Conservation (phyloP, 176 grass and related monocot genomes). For the Puccinellia tenuiflora region DNA sequence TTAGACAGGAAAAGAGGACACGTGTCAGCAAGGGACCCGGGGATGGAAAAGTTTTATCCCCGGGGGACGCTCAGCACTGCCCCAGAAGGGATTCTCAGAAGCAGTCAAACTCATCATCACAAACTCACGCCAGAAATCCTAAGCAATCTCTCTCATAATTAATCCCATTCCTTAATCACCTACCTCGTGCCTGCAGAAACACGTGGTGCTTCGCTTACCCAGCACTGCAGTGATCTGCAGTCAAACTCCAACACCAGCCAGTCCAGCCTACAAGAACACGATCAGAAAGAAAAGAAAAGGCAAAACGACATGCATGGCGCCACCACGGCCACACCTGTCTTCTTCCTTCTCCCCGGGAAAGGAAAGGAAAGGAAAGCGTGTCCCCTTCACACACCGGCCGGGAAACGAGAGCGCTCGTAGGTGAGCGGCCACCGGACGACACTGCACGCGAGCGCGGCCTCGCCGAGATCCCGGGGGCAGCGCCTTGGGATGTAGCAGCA, state of each 20-base stretch:
- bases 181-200: too few species aligned
- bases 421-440: slow-evolving; percentile 19
- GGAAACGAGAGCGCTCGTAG: slow-evolving; percentile 17
- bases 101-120: too few species aligned
- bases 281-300: not conserved
- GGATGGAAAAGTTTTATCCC: too few species aligned
- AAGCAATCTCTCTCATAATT: too few species aligned
- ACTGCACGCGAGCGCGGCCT: not conserved
- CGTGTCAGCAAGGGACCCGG: too few species aligned
- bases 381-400: slow-evolving; percentile 6
- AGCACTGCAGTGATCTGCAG: not conserved
- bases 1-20: too few species aligned
- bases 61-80: too few species aligned
- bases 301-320: not conserved
- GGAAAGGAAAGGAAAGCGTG: slow-evolving; percentile 16
- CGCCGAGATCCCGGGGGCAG: slow-evolving; percentile 31
- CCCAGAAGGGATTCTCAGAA: too few species aligned
- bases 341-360: not conserved
- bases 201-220: not conserved
- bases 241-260: not conserved
- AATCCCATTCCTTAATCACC: too few species aligned
- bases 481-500: not conserved
- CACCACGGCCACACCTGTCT: not conserved
- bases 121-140: too few species aligned
- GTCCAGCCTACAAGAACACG: not conserved